phyloP scores from a whole-genome alignment of 2,329 filamentous ascomycete genomes.

The Alternaria sp. region DNA sequence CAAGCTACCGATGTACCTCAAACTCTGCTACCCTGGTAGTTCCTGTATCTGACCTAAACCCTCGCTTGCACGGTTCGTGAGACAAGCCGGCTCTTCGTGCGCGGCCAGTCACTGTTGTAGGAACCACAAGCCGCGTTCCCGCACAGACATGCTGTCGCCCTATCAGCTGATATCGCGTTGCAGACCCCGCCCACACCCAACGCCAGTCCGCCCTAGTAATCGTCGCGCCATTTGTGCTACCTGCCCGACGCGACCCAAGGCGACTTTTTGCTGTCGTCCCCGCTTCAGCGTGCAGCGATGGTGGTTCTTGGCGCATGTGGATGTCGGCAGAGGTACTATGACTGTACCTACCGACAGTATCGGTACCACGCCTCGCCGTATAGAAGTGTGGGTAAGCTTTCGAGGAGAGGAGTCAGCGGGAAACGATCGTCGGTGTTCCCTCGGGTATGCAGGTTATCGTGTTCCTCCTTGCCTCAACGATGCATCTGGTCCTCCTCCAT shows the following conservation, averaged over 20 bases:
- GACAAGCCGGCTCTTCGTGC: constrained; percentile 6
- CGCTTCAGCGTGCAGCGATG: not conserved
- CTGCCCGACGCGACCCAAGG: not conserved
- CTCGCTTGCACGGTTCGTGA: constrained; percentile 7
- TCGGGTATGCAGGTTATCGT: not conserved
- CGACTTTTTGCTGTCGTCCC: not conserved
- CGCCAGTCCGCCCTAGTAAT: constrained; percentile 10
- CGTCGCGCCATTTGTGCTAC: constrained; percentile 1
- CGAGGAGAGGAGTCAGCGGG: not conserved
- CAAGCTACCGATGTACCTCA: not conserved
- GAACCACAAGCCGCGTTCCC: constrained; percentile 13
- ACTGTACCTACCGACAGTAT: constrained; percentile 1
- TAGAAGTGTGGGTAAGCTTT: not conserved
- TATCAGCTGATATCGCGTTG: constrained; percentile 48
- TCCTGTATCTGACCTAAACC: constrained; percentile 2
- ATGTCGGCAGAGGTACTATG: not conserved
- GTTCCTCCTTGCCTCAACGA: not conserved
- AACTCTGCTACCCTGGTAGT: not conserved
- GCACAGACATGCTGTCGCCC: constrained; percentile 37
- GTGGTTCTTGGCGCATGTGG: not conserved
- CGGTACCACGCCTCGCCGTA: not conserved
- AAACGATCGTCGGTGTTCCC: not conserved
- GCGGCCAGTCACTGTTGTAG: constrained; percentile 12
- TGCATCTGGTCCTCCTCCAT: not conserved
- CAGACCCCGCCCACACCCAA: not conserved